A percentile compares a stretch with the other conserved stretches of the same genome.
These are phyloP conservation scores for Kazachstania kunashirensis DNA, from an alignment of 805 yeast species.

Conservation along the genomic window DNA sequence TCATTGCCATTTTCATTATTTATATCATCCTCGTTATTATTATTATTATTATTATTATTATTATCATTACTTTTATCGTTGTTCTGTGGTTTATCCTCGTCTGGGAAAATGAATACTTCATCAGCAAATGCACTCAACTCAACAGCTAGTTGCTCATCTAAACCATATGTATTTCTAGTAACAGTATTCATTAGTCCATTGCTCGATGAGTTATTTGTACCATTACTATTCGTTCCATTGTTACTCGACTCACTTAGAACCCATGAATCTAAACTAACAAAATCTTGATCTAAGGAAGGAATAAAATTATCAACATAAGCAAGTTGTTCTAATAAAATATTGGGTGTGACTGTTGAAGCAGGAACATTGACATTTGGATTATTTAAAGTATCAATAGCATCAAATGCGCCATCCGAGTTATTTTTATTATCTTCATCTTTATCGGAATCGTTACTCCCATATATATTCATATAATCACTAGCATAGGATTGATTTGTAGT, in stretches of 20 bases:
- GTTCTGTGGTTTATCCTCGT: conserved; percentile 42
- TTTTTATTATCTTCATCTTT: not conserved
- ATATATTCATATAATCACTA: conserved; percentile 14
- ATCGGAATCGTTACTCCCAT: conserved; percentile 12
- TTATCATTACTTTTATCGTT: conserved; percentile 9
- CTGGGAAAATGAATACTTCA: conserved; percentile 71
- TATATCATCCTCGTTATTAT: conserved; percentile 3
- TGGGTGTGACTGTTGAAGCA: conserved; percentile 21
- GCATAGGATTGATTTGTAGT: not conserved
- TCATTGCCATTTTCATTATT: conserved; percentile 4
- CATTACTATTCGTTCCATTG: conserved; percentile 27
- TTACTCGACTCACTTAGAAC: conserved; percentile 29
- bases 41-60: conserved; percentile 3
- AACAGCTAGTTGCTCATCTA: conserved; percentile 45
- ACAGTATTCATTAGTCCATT: not conserved
- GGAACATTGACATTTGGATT: conserved; percentile 1
- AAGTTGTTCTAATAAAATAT: conserved; percentile 56
- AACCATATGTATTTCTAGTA: conserved; percentile 8
- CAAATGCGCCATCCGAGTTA: not conserved
- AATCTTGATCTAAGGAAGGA: conserved; percentile 40
- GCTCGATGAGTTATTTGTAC: no score
- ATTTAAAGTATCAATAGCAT: conserved; percentile 1
- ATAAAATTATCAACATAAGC: conserved; percentile 73
- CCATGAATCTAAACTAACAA: conserved; percentile 28
- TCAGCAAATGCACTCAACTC: conserved; percentile 79